Evolutionary conservation across 192 early-diverging fungal genomes (phyloP).

Genomic region (Entophlyctis luteolus): DNA sequence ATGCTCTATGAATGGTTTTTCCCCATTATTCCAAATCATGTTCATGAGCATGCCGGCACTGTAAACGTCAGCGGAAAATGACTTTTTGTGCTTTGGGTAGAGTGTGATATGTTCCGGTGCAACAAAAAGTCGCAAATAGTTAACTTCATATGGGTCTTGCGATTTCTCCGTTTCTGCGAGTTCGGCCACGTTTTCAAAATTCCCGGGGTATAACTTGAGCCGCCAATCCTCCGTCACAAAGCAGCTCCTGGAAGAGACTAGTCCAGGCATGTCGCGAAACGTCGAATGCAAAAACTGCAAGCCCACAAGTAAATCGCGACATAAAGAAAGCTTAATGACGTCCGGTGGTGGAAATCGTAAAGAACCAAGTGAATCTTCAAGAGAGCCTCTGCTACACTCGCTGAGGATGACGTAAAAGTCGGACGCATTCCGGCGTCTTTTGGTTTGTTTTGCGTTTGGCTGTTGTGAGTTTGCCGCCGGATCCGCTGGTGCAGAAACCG

Average conservation of each 20-base stretch:
- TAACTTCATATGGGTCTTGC: background rate
- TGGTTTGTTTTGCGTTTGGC: background rate
- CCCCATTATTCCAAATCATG: conserved; percentile 11
- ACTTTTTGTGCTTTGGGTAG: background rate
- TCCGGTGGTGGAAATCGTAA: conserved; percentile 1
- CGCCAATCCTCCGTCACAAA: conserved; percentile 20
- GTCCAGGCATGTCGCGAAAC: background rate
- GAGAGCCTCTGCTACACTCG: conserved; percentile 2
- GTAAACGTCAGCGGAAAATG: conserved; percentile 18
- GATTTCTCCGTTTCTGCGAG: background rate
- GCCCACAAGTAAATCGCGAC: conserved; percentile 11
- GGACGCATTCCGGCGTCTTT: background rate
- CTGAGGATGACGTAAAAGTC: background rate
- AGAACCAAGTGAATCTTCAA: conserved; percentile 12
- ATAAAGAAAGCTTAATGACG: conserved; percentile 17
- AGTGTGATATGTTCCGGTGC: conserved; percentile 6
- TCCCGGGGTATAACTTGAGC: conserved; percentile 13
- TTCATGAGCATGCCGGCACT: conserved; percentile 13
- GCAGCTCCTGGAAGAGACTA: background rate
- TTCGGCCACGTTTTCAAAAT: background rate
- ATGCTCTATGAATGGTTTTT: background rate
- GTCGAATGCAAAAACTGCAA: background rate
- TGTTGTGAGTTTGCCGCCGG: background rate
- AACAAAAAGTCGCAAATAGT: background rate
- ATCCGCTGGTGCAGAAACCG: background rate